Percentiles rank a stretch among this genome's conserved stretches.
Conservation (phyloP, 2,329 filamentous ascomycete genomes). For the Fusarium nurragi region DNA sequence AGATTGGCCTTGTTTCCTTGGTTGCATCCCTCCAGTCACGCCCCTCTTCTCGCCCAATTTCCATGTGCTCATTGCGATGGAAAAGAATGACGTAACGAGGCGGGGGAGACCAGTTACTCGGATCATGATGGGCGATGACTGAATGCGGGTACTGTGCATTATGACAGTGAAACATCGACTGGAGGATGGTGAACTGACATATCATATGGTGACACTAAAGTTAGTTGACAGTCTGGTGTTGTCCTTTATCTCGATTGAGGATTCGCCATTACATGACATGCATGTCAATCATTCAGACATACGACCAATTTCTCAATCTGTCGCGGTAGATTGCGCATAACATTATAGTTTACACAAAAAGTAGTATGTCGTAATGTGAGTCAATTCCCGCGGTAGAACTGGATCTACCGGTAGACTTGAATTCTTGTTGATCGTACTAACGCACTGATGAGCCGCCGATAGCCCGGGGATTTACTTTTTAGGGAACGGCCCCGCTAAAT, state of each 20-base stretch:
- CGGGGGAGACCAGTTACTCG: slow-evolving; percentile 26
- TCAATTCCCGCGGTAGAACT: background rate
- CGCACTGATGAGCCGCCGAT: slow-evolving; percentile 25
- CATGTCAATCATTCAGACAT: too few relatives aligned
- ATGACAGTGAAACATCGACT: background rate
- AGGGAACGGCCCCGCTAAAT: slow-evolving; percentile 21
- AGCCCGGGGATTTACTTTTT: slow-evolving; percentile 9
- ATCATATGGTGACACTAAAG: background rate
- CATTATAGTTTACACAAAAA: background rate
- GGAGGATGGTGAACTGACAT: background rate
- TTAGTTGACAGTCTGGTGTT: background rate
- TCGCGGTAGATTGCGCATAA: background rate
- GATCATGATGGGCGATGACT: slow-evolving; percentile 29
- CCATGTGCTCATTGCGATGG: slow-evolving; percentile 36
- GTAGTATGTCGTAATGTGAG: slow-evolving; percentile 16
- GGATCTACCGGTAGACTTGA: slow-evolving; percentile 9
- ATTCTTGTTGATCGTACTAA: slow-evolving; percentile 13
- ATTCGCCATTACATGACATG: too few relatives aligned
- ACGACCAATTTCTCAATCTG: background rate
- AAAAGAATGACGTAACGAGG: slow-evolving; percentile 41
- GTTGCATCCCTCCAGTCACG: slow-evolving; percentile 6
- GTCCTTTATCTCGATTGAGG: background rate
- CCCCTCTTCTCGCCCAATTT: too few relatives aligned
- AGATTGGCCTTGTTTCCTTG: slow-evolving; percentile 22
- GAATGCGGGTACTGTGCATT: slow-evolving; percentile 5